A percentile compares a stretch with the other conserved stretches of the same genome.
phyloP scores from a whole-genome alignment of 805 yeast genomes.

The Blastobotrys muscicola region DNA sequence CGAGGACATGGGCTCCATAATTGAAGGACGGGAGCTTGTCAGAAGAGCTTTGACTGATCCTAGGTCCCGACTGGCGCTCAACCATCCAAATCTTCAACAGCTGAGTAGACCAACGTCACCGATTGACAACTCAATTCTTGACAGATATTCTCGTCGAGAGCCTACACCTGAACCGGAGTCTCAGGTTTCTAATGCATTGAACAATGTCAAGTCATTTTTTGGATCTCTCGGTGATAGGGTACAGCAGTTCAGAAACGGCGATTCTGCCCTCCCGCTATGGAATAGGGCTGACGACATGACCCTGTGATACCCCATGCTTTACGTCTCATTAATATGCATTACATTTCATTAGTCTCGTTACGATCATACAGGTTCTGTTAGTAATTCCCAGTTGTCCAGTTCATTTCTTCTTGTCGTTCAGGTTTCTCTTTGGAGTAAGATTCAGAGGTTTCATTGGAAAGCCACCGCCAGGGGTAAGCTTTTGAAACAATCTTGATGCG shows the following conservation, averaged over 20 bases:
- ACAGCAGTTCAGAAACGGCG: conserved; percentile 4
- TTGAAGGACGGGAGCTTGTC: conserved; percentile 29
- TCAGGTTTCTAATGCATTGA: conserved; percentile 3
- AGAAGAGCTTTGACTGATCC: conserved; percentile 23
- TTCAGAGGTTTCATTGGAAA: no score
- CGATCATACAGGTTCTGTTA: no score
- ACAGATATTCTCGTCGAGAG: not conserved
- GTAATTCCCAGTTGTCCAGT: no score
- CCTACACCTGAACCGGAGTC: conserved; percentile 1
- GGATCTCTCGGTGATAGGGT: conserved; percentile 12
- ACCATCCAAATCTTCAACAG: not conserved
- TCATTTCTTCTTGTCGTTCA: no score
- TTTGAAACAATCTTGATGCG: conserved; percentile 2
- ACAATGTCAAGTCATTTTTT: conserved; percentile 14
- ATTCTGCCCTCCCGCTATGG: no score
- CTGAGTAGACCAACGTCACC: not conserved
- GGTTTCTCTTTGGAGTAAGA: no score
- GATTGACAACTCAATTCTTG: not conserved
- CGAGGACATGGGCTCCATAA: conserved; percentile 17
- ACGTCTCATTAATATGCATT: conserved; percentile 4
- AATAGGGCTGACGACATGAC: no score
- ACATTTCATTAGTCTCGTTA: conserved; percentile 1
- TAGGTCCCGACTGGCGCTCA: conserved; percentile 16
- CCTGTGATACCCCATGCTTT: no score
- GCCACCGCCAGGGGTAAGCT: no score